Percentiles rank a stretch among this genome's conserved stretches.
Evolutionary conservation across 768 basidiomycete genomes (phyloP).

Genomic region (Pulveroboletus sp.): DNA sequence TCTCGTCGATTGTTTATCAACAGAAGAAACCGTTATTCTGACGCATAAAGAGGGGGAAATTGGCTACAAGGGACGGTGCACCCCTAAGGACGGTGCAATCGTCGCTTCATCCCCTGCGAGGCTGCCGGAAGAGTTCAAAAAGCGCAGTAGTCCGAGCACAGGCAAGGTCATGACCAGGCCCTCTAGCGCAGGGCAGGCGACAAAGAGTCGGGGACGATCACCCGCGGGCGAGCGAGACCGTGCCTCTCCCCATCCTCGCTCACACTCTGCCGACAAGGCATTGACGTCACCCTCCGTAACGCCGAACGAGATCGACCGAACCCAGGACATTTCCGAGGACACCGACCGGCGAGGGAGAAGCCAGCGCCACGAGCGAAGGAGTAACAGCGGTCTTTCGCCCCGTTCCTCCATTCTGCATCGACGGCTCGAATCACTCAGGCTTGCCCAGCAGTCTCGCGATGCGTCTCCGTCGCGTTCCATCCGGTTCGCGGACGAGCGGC

Average conservation of each 20-base stretch:
- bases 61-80: constrained; percentile 60
- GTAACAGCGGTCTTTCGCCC: constrained; percentile 9
- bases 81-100: constrained; percentile 48
- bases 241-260: not conserved
- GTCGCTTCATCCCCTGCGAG: constrained; percentile 8
- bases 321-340: constrained; percentile 5
- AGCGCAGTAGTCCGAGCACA: constrained; percentile 26
- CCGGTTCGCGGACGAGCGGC: constrained; percentile 41
- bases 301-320: constrained; percentile 6
- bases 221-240: constrained; percentile 14
- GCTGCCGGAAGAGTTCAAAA: constrained; percentile 14
- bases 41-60: constrained; percentile 13
- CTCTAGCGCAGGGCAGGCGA: not conserved
- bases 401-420: constrained; percentile 27
- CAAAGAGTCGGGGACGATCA: constrained; percentile 11
- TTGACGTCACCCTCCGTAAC: not conserved
- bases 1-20: not conserved
- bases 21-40: constrained; percentile 2
- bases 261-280: not conserved
- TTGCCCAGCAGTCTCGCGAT: constrained; percentile 31
- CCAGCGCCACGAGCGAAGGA: constrained; percentile 6
- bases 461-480: constrained; percentile 46
- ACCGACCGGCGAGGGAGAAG: constrained; percentile 25
- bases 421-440: constrained; percentile 28
- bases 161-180: constrained; percentile 10